Base-by-base conservation (phyloP, 2,329 filamentous ascomycete species). In the Fusarium keratoplasticum region DNA sequence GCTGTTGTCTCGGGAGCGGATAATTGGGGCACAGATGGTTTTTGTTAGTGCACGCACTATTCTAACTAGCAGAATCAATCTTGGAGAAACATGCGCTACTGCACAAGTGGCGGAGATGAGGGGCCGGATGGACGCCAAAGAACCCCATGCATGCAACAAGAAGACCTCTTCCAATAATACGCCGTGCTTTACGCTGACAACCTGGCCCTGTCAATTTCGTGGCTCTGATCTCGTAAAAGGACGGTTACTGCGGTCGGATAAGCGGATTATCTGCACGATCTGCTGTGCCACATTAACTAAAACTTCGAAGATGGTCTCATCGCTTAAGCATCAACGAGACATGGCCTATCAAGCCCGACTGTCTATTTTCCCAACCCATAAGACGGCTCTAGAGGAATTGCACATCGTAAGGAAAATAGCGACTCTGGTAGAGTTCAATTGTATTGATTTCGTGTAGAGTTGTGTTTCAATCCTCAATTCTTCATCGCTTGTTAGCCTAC, bases 1-100 rank as follows among this genome's bases (percentile, higher is more conserved):
- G 77, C 77, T 78, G 70, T 69, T 78, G 64, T 66, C 57, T 78
- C 77, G 77, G 77, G 66, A 69, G 59, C 35, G 59, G 44, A 47
- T 52, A 50, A 47, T n/a, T 52, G 54, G 59, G 29, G n/a, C 9
- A 6, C 31, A 29, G 62, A 64, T 75, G 20, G 25, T 8, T 1
- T 18, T 5, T 64, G 72, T 58, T 75, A 75, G 72, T 58, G 27
- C 3, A 13, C 3, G 3, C 2, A 2, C 47, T 1, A 2, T 1
- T 8, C 11, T 1, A 13, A 8, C 1, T 6, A 8, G 4, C 11
- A 7, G 7, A 8, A 40, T 22, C 27, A 47, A 74, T 70, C 69
- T 42, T 25, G 20, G 36, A 33, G n/a, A 20, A 38, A 54, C 20
- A 54, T 62, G 22, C 42, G 22, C 54, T 58, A 36, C 42, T 52